Evolutionary conservation across 208 protist genomes (phyloP).

Genomic region (Jaenimonas drosophilae): DNA sequence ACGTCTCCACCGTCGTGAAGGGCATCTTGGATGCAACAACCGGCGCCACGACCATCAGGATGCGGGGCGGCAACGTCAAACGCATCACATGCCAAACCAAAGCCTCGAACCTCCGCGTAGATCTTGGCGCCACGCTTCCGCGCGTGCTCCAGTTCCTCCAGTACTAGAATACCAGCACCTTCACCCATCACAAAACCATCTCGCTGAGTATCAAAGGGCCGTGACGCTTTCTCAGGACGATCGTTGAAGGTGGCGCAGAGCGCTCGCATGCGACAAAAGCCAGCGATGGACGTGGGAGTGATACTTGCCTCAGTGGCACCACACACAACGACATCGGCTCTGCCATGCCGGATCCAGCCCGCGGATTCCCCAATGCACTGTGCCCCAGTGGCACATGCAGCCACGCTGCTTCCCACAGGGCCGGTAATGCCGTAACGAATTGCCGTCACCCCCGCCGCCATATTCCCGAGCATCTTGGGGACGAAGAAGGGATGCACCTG

Average conservation of each 20-base stretch:
- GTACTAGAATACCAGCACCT: conserved; percentile 91
- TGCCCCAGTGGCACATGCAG: conserved; percentile 96
- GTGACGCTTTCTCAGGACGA: conserved; percentile 52
- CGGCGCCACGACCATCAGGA: conserved; percentile 81
- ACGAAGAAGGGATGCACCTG: conserved; percentile 92
- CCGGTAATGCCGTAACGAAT: conserved; percentile 88
- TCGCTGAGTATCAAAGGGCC: conserved; percentile 91
- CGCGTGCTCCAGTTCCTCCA: conserved; percentile 91
- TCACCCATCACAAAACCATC: conserved; percentile 97
- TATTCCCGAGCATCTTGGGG: conserved; percentile 97
- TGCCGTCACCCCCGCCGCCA: conserved; percentile 85
- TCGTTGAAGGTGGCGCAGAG: conserved; percentile 92
- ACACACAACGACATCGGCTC: conserved; percentile 87
- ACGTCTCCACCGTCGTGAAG: conserved; percentile 53
- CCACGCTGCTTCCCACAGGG: conserved; percentile 87
- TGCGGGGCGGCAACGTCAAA: conserved; percentile 93
- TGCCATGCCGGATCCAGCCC: conserved; percentile 61
- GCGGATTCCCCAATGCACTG: conserved; percentile 95
- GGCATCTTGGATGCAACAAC: conserved; percentile 71
- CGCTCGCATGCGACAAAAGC: conserved; percentile 90
- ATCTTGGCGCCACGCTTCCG: conserved; percentile 33
- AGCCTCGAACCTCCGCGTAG: conserved; percentile 90
- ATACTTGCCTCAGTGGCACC: conserved; percentile 94
- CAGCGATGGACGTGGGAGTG: conserved; percentile 85
- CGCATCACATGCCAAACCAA: conserved; percentile 87